Evolutionary conservation across 2,329 filamentous ascomycete genomes (phyloP), one percentile per base, ranked within the genome.

Genomic region (Penicillium sp.): DNA sequence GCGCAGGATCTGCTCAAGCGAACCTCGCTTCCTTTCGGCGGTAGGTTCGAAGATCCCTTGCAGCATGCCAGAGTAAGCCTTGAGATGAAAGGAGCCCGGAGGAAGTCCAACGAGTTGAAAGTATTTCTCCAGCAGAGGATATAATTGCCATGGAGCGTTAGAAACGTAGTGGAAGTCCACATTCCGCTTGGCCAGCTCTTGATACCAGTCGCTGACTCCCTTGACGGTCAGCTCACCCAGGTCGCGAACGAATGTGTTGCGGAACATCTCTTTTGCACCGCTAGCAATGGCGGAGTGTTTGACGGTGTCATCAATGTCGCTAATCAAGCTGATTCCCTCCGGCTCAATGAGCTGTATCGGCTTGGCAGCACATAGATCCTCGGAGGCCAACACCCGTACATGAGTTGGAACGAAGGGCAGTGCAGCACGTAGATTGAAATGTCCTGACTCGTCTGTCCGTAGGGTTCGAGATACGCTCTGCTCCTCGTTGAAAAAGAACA

Each of bases 101-200:
- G 93, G 93, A 1, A 98, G 74, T 1, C 87, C 87, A 6, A 88
- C 87, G 35, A 86, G 72, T 56, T 84, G 83, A 68, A 97, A 95
- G 67, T 87, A 98, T 46, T 82, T 89, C 4, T 88, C 86, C 9
- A 98, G 75, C 2, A 97, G 83, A 0, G 93, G 93, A 61, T 89
- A 98, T 6, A 98, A 79, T 67, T 98, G 95, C 95, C 95, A 98
- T 0, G 93, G 93, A 44, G 92, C 95, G 70, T 98, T 98, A n/a
- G 93, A 98, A 57, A 95, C 95, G 68, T 98, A 98, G 66, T 98
- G 95, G 45, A 98, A 80, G 60, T 84, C 82, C 23, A 97, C 92
- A 15, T 91, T 90, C 73, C 92, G 82, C 18, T 83, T 77, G 33
- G 87, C 80, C 72, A 98, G 78, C 18, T 78, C 78, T 31, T 77